phyloP scores from a whole-genome alignment of 2,329 filamentous ascomycete genomes.

The Fusarium bulbicola region DNA sequence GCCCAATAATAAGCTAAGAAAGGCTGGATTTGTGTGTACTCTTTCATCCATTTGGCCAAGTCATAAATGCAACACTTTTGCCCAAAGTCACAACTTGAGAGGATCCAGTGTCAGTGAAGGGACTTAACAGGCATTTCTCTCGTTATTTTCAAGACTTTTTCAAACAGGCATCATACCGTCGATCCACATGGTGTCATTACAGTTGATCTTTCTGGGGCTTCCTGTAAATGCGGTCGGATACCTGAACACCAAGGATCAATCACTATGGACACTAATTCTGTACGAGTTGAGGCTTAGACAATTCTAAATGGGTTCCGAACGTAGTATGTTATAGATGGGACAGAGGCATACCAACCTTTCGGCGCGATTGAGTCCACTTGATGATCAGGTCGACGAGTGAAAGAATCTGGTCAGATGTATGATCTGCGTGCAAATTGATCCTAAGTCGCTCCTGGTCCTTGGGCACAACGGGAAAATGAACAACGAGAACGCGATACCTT shows the following conservation, averaged over 20 bases:
- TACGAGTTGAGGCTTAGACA: neutral
- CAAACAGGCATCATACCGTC: neutral
- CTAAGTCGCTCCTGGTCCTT: neutral
- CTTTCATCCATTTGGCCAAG: neutral
- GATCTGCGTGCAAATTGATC: neutral
- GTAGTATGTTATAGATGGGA: neutral
- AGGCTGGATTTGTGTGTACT: neutral
- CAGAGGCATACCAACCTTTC: accelerated
- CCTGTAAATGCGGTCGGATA: neutral
- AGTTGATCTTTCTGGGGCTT: neutral
- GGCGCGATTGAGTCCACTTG: neutral
- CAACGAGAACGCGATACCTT: neutral
- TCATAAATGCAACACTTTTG: neutral
- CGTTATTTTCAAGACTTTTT: neutral
- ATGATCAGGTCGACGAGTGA: neutral
- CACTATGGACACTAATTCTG: neutral
- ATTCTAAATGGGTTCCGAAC: neutral
- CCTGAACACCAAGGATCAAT: neutral
- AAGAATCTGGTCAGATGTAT: neutral
- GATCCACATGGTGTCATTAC: neutral
- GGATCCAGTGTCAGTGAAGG: neutral
- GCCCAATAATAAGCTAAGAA: neutral
- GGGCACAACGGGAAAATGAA: neutral
- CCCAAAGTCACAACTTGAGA: neutral
- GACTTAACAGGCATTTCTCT: neutral